These are phyloP conservation scores for Oidiodendron maius DNA, from an alignment of 495 filamentous ascomycete genomes.

Conservation along the genomic window DNA sequence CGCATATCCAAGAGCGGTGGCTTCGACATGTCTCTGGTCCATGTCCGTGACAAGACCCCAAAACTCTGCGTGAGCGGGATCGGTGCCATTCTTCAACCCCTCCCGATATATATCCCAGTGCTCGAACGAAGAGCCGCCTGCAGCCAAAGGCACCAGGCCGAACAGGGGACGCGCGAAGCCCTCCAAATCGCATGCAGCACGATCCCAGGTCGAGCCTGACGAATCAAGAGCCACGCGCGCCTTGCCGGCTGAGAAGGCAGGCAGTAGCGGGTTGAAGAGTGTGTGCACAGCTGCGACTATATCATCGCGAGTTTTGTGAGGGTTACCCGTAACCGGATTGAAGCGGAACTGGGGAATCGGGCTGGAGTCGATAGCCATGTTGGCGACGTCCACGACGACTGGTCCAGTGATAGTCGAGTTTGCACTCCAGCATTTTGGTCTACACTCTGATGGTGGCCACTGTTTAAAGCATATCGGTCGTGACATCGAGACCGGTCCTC, in stretches of 20 bases:
- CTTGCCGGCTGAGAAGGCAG: constrained; percentile 4
- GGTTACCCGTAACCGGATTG: not conserved
- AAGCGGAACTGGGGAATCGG: not conserved
- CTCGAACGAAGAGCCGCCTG: constrained; percentile 3
- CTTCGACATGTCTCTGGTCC: constrained; percentile 7
- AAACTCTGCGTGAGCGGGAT: constrained; percentile 1
- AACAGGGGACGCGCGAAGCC: constrained; percentile 6
- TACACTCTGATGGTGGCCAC: too few species aligned
- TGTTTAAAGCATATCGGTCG: too few species aligned
- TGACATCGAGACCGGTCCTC: too few species aligned
- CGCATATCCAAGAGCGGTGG: constrained; percentile 4
- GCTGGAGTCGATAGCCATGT: constrained; percentile 9
- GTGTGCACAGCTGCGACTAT: constrained; percentile 2
- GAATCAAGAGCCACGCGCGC: constrained; percentile 5
- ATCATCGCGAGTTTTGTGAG: constrained; percentile 1
- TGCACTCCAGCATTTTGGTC: too few species aligned
- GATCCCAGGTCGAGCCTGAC: constrained; percentile 6
- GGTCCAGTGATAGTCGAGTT: too few species aligned
- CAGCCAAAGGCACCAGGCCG: constrained; percentile 6
- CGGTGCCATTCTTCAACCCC: constrained; percentile 5
- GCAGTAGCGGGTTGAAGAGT: constrained; percentile 6
- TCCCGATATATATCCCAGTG: constrained; percentile 7
- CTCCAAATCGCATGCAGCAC: constrained; percentile 7
- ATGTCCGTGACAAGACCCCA: not conserved
- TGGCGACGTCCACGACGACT: too few species aligned